Evolutionary conservation across 2,329 filamentous ascomycete species (phyloP), one percentile per base, ranked within the genome.

Genomic region (Dactylellina haptotyla): DNA sequence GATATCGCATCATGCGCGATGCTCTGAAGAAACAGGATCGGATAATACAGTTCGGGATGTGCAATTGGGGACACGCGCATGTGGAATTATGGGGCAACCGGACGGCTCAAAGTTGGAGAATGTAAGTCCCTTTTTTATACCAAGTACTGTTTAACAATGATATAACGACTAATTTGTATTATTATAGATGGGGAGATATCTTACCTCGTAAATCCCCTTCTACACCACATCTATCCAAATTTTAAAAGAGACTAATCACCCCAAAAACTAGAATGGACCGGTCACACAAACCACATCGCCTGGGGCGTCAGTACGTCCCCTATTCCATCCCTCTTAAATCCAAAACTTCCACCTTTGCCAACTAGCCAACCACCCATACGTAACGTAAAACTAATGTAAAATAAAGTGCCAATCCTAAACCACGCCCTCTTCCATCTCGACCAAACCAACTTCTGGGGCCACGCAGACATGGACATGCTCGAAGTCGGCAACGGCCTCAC

Each of bases 1-100:
- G 86, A 6, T 88, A 83, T 78, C 77, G 76, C 3, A 73, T 76
- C 18, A 87, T 88, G 86, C 81, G 83, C n/a, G 82, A 86, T 76
- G 84, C 84, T 0, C 79, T 87, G 2, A 76, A 81, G 0, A 80
- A 66, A 3, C 82, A 83, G 58, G 79, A 82, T 51, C 80, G 82
- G 12, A 80, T 82, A 0, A 86, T 87, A 10, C 77, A 84, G 2
- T 87, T 84, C 78, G 84, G 81, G 9, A 79, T 87, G 12, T 87
- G 85, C 76, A 81, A 84, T 28, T 87, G 85, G 85, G 86, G 86
- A 2, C 77, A 82, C 14, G 84, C 83, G 0, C 80, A 83, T 14
- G 84, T 87, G 2, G 81, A 83, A 58, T 76, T 78, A 2, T 87
- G 85, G 84, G 86, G 83, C 4, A 82, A 82, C 62, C 75, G 78